Conservation (phyloP, 352 stramenopile species). For the Peronosclerospora sorghi region DNA sequence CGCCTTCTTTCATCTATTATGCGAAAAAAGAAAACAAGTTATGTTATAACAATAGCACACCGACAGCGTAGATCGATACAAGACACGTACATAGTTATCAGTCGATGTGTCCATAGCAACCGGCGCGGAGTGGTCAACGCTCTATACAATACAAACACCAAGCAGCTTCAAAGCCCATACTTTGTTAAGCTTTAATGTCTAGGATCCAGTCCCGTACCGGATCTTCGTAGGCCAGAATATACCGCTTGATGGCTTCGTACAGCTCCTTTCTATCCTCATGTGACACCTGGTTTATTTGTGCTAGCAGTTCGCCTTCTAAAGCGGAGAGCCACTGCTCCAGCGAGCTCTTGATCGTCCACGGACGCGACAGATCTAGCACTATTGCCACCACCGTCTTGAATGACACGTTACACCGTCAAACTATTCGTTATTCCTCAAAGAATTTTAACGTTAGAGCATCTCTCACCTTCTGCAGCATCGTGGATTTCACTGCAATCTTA, state of each 20-base stretch:
- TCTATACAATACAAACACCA: conserved; percentile 15
- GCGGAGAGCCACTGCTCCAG: conserved; percentile 75
- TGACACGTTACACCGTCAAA: conserved; percentile 1
- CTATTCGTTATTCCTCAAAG: not conserved
- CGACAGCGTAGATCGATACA: not conserved
- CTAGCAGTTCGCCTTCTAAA: conserved; percentile 54
- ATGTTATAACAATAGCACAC: no score
- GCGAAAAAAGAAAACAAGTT: not conserved
- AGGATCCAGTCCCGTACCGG: conserved; percentile 26
- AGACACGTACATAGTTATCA: conserved; percentile 53
- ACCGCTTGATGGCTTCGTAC: conserved; percentile 52
- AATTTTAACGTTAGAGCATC: not conserved
- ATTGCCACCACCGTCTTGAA: conserved; percentile 50
- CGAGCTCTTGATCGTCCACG: conserved; percentile 75
- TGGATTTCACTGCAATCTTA: conserved; percentile 47
- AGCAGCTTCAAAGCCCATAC: not conserved
- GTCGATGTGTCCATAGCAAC: conserved; percentile 43
- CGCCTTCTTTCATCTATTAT: conserved; percentile 57
- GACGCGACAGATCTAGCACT: conserved; percentile 58
- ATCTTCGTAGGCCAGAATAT: conserved; percentile 70
- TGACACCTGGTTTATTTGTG: conserved; percentile 57
- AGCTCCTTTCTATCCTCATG: conserved; percentile 43
- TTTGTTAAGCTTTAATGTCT: not conserved
- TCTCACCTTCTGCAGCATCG: conserved; percentile 35
- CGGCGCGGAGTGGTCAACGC: conserved; percentile 39